Conservation (phyloP, 805 yeast species). For the Wickerhamomyces strasburgensis region DNA sequence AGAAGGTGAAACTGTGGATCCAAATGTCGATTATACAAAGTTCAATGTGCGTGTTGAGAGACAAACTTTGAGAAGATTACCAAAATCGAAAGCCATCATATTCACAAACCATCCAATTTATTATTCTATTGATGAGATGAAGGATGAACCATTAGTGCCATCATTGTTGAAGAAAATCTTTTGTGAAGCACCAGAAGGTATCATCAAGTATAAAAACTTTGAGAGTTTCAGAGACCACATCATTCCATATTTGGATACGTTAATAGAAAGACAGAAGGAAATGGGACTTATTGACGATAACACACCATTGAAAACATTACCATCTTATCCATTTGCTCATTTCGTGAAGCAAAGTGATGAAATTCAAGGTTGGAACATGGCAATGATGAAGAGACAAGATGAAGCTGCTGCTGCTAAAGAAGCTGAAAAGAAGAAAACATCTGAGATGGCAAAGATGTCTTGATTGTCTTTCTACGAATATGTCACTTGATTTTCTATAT, state of each 20-base stretch:
- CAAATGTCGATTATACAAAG: constrained; percentile 41
- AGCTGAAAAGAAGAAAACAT: constrained; percentile 5
- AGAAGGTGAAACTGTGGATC: constrained; percentile 40
- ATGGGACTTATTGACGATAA: constrained; percentile 49
- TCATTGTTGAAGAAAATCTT: constrained; percentile 57
- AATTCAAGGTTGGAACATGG: constrained; percentile 36
- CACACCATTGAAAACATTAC: constrained; percentile 52
- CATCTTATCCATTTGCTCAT: constrained; percentile 62
- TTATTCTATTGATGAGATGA: constrained; percentile 74
- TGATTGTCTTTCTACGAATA: neutral
- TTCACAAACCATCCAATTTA: constrained; percentile 77
- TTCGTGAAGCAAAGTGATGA: constrained; percentile 36
- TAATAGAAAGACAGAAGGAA: constrained; percentile 55
- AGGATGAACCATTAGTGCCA: constrained; percentile 74
- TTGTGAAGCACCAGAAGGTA: constrained; percentile 62
- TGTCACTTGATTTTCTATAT: neutral
- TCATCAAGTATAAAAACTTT: constrained; percentile 60
- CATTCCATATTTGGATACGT: constrained; percentile 48
- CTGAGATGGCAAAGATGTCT: constrained; percentile 4
- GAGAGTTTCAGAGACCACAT: constrained; percentile 56
- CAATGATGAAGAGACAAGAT: constrained; percentile 24
- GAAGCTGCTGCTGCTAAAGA: constrained; percentile 17
- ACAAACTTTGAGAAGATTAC: constrained; percentile 64
- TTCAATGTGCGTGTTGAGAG: constrained; percentile 69
- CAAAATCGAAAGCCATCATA: constrained; percentile 58